Conservation (phyloP, 83 land plant species). For the Thuja plicata region DNA sequence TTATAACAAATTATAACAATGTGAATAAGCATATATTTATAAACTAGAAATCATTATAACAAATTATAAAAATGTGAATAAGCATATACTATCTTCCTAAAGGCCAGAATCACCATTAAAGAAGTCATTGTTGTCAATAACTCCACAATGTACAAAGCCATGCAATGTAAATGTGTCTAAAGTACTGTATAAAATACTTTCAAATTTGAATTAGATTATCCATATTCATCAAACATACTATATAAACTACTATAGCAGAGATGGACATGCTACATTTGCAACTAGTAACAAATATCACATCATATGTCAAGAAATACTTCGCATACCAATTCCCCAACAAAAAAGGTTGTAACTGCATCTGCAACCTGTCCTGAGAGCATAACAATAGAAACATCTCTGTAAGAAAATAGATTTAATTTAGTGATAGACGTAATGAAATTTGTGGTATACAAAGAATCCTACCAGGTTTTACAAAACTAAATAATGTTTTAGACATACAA, state of each 20-base stretch:
- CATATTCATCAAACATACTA: too few species aligned
- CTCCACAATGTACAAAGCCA: too few species aligned
- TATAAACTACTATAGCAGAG: background rate
- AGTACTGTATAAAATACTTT: too few species aligned
- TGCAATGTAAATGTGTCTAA: too few species aligned
- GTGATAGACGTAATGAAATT: background rate
- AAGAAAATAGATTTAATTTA: constrained; percentile 4
- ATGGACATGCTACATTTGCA: background rate
- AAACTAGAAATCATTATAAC: too few species aligned
- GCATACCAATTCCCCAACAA: constrained; percentile 85
- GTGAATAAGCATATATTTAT: too few species aligned
- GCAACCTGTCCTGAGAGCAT: constrained; percentile 95
- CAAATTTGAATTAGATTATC: too few species aligned
- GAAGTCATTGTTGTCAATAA: constrained; percentile 48
- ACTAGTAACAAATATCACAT: background rate
- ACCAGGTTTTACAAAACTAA: background rate
- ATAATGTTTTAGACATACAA: background rate
- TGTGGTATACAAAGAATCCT: background rate
- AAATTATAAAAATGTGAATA: too few species aligned
- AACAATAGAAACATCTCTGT: constrained; percentile 85
- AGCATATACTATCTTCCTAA: constrained; percentile 52
- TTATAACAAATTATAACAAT: too few species aligned
- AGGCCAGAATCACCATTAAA: constrained; percentile 48
- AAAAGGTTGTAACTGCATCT: constrained; percentile 81
- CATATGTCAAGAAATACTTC: background rate